These are phyloP conservation scores for Cryptococcus sp. DNA, from an alignment of 1,284 basidiomycete genomes.

Conservation along the genomic window DNA sequence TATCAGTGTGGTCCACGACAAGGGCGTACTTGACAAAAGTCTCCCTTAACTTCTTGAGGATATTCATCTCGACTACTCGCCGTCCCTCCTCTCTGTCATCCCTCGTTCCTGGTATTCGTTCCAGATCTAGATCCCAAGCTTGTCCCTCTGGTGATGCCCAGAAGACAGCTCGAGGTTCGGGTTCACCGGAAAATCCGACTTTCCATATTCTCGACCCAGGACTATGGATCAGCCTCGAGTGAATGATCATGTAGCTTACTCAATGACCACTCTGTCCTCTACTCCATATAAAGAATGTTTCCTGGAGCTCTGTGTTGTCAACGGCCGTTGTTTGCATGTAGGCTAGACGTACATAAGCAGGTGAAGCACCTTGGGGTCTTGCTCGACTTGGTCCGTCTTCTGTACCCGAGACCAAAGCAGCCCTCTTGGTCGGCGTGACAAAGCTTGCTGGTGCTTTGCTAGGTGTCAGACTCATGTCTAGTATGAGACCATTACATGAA, in stretches of 20 bases:
- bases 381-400: slow-evolving; percentile 30
- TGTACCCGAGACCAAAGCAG: background rate
- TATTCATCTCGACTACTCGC: slow-evolving; percentile 60
- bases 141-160: slow-evolving; percentile 13
- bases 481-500: background rate
- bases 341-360: slow-evolving; percentile 30
- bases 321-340: background rate
- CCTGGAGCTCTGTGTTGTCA: slow-evolving; percentile 31
- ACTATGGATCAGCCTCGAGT: slow-evolving; percentile 14
- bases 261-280: slow-evolving; percentile 49
- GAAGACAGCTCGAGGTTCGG: slow-evolving; percentile 46
- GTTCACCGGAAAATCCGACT: slow-evolving; percentile 50
- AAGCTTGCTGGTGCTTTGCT: background rate
- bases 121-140: slow-evolving; percentile 42
- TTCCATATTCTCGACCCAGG: slow-evolving; percentile 49
- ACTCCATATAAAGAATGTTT: slow-evolving; percentile 49
- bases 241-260: slow-evolving; percentile 25
- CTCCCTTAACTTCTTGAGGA: slow-evolving; percentile 65
- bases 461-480: background rate
- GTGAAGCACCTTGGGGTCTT: slow-evolving; percentile 29
- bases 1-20: background rate
- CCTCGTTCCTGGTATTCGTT: slow-evolving; percentile 14
- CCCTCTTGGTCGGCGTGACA: background rate
- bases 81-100: slow-evolving; percentile 62
- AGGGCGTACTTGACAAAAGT: slow-evolving; percentile 77